Base-by-base conservation (phyloP, 2,329 filamentous ascomycete genomes). In the Trichophyton schoenleinii region DNA sequence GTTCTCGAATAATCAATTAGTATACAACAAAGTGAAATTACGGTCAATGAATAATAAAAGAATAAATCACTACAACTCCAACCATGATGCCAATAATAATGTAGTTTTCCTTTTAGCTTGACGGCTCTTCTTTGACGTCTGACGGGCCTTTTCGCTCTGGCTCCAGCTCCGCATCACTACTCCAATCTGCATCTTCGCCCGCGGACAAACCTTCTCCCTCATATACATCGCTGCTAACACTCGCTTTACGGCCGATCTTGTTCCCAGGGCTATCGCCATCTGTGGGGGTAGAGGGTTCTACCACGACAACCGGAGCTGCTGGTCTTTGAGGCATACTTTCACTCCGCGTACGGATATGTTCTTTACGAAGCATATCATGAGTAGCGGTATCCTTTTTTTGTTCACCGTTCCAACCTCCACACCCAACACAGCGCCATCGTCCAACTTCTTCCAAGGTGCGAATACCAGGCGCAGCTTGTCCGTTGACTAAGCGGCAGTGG, bases 391-490 rank as follows among this genome's bases (percentile, higher is more conserved):
- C 52, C 3, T 92, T 88, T 64, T 87, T 88, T 67, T 90, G 83
- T 68, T 88, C 83, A 0, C 92, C 92, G 71, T 99, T 99, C 76
- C 82, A 81, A 1, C 84, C 79, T 8, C 87, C 86, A 70, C 94
- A 99, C n/a, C 83, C 83, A 71, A 89, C 87, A 73, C 94, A 99
- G 63, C 86, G 85, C 94, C 94, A 99, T 64, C 80, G 80, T 1
- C 92, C 94, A 0, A 99, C 70, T 59, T 96, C 91, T 44, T 88
- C 84, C 0, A 92, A 75, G 0, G 80, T 83, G 67, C 84, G 87
- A 0, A 88, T 86, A 0, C 94, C 94, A 0, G 94, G 92, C 1
- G 94, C 91, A 2, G 94, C 94, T 71, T 96, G 94, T 0, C 95
- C 94, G 71, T 99, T 99, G 57, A 99, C 91, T 1, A 96, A 81